Percentiles rank a stretch among this genome's conserved stretches.
phyloP scores from a whole-genome alignment of 148 eudicot genomes.

The Rhododendron ovatum region DNA sequence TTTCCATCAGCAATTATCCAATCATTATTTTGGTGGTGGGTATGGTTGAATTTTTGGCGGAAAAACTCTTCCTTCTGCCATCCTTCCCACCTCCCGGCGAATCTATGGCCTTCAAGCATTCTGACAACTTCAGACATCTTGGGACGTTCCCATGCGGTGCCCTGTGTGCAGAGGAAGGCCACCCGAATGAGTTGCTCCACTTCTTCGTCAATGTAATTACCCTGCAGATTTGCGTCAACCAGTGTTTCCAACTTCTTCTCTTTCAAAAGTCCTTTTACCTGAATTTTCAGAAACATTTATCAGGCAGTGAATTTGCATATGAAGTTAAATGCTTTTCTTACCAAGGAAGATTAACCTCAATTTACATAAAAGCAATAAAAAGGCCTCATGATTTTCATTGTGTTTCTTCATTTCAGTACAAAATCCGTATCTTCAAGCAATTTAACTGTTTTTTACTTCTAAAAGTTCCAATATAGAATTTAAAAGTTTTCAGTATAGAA shows the following conservation, averaged over 20 bases:
- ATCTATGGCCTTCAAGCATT: slow-evolving; percentile 62
- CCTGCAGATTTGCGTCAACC: slow-evolving; percentile 45
- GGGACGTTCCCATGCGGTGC: slow-evolving; percentile 47
- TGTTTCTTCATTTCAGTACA: neutral
- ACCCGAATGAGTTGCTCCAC: slow-evolving; percentile 54
- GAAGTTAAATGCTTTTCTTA: neutral
- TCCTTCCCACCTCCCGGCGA: slow-evolving; percentile 59
- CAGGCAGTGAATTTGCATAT: neutral
- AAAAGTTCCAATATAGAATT: neutral
- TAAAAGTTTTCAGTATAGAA: neutral
- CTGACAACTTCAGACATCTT: slow-evolving; percentile 59
- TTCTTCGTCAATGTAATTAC: slow-evolving; percentile 42
- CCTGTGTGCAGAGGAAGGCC: slow-evolving; percentile 54
- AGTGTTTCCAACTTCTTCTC: slow-evolving; percentile 45
- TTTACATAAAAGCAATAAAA: neutral
- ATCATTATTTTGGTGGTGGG: slow-evolving; percentile 27
- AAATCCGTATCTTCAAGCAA: neutral
- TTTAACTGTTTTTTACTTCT: neutral
- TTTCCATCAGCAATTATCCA: slow-evolving; percentile 23
- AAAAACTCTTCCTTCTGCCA: slow-evolving; percentile 54
- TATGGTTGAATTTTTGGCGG: slow-evolving; percentile 30
- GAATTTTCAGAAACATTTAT: slow-evolving; percentile 2
- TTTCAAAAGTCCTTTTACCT: slow-evolving; percentile 56
- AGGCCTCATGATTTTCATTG: slow-evolving; percentile 19
- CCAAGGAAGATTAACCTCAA: neutral